These are phyloP conservation scores for Neurospora sublineolata DNA, from an alignment of 495 filamentous ascomycete species.

Conservation along the genomic window DNA sequence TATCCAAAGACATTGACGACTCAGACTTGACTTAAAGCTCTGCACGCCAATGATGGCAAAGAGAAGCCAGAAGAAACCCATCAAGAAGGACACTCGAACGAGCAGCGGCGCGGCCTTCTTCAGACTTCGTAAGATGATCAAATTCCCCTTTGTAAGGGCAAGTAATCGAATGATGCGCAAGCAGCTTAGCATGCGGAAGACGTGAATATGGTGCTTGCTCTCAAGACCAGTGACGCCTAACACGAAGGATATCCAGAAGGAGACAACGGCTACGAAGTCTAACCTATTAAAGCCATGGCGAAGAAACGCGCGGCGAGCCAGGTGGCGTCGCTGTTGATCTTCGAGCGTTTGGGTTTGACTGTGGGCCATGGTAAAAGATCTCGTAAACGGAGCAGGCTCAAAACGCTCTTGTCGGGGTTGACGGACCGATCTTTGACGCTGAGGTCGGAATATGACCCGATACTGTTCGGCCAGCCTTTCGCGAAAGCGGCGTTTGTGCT, in stretches of 20 bases:
- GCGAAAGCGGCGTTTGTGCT: conserved; percentile 57
- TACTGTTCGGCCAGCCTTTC: conserved; percentile 65
- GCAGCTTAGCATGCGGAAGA: conserved; percentile 95
- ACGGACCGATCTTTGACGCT: conserved; percentile 56
- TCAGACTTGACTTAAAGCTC: conserved; percentile 91
- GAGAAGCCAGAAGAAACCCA: conserved; percentile 97
- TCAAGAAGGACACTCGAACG: conserved; percentile 90
- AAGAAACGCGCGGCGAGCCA: conserved; percentile 86
- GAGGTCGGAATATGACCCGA: conserved; percentile 63
- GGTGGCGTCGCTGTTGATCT: conserved; percentile 69
- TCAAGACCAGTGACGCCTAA: conserved; percentile 60
- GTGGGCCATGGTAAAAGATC: conserved; percentile 62
- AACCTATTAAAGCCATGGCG: conserved; percentile 91
- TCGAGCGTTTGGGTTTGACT: conserved; percentile 46
- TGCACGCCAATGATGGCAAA: conserved; percentile 96
- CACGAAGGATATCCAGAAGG: conserved; percentile 83
- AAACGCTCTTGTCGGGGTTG: conserved; percentile 25
- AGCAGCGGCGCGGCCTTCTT: conserved; percentile 91
- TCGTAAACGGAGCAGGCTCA: conserved; percentile 60
- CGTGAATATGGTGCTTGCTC: conserved; percentile 55
- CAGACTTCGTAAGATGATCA: conserved; percentile 86
- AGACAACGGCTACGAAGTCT: conserved; percentile 92
- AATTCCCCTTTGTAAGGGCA: conserved; percentile 80
- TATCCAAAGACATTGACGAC: conserved; percentile 79
- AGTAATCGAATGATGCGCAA: conserved; percentile 83